phyloP scores from a whole-genome alignment of 257 asterid species.

The Thymus quinquecostatus region DNA sequence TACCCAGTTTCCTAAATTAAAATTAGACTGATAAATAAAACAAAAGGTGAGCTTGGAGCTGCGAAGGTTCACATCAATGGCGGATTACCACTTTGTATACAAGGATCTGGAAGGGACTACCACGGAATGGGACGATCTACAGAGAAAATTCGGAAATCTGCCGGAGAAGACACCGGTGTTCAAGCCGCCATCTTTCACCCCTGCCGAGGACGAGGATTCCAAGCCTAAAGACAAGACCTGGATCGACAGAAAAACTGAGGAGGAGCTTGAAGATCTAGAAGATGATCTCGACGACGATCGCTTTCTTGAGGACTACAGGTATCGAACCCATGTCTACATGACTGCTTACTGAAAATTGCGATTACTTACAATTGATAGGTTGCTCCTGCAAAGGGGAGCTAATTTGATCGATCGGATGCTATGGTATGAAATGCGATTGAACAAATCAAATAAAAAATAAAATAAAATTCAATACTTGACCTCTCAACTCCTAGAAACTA shows the following conservation, averaged over 20 bases:
- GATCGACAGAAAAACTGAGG: conserved; percentile 75
- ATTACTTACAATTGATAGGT: not conserved
- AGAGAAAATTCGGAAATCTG: conserved; percentile 82
- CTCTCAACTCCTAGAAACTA: too few relatives aligned
- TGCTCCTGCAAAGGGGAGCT: not conserved
- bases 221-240: conserved; percentile 73
- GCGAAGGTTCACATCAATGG: conserved; percentile 51
- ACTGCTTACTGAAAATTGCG: not conserved
- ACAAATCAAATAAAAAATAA: too few relatives aligned
- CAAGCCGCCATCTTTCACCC: conserved; percentile 74
- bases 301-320: conserved; percentile 89
- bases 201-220: conserved; percentile 66
- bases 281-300: conserved; percentile 94
- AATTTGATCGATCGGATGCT: not conserved
- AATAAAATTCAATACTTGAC: too few relatives aligned
- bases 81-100: conserved; percentile 89
- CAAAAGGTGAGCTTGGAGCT: not conserved
- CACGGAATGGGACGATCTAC: conserved; percentile 97
- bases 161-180: conserved; percentile 72
- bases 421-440: too few relatives aligned
- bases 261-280: conserved; percentile 91
- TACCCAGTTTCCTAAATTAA: too few relatives aligned
- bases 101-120: conserved; percentile 93
- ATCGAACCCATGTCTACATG: not conserved
- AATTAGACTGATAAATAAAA: not conserved